These are phyloP conservation scores for Aspergillus ruber DNA, from an alignment of 2,329 filamentous ascomycete genomes.

Conservation along the genomic window DNA sequence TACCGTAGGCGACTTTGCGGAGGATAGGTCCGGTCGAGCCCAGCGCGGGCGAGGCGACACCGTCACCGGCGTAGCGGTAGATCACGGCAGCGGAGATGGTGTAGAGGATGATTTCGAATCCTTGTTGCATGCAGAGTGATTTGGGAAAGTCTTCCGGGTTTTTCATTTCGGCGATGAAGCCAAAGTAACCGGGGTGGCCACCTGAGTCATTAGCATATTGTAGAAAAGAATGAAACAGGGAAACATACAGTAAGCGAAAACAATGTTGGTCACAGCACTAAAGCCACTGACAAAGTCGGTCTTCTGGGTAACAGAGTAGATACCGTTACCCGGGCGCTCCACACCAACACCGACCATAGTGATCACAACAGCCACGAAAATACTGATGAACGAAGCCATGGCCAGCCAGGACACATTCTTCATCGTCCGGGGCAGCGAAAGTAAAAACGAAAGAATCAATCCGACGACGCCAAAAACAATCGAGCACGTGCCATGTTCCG, in stretches of 20 bases:
- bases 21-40: slow-evolving; percentile 52
- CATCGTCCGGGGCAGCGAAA: slow-evolving; percentile 55
- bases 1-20: slow-evolving; percentile 58
- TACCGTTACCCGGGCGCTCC: slow-evolving; percentile 31
- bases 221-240: slow-evolving; percentile 22
- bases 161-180: slow-evolving; percentile 58
- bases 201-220: slow-evolving; percentile 15
- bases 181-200: slow-evolving; percentile 62
- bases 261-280: slow-evolving; percentile 57
- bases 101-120: slow-evolving; percentile 54
- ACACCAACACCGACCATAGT: slow-evolving; percentile 60
- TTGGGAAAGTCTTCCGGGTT: slow-evolving; percentile 54
- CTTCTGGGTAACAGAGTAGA: slow-evolving; percentile 27
- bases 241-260: slow-evolving; percentile 57
- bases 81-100: slow-evolving; percentile 59
- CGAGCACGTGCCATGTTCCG: slow-evolving; percentile 53
- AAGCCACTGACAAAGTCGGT: slow-evolving; percentile 49
- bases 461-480: slow-evolving; percentile 56
- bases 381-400: slow-evolving; percentile 56
- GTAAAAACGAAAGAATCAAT: slow-evolving; percentile 49
- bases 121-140: slow-evolving; percentile 55
- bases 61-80: slow-evolving; percentile 57
- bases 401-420: slow-evolving; percentile 55
- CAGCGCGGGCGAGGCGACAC: slow-evolving; percentile 59
- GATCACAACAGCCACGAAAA: slow-evolving; percentile 55